Base-by-base conservation (phyloP, 345 rosid species). In the Litchi chinensis region DNA sequence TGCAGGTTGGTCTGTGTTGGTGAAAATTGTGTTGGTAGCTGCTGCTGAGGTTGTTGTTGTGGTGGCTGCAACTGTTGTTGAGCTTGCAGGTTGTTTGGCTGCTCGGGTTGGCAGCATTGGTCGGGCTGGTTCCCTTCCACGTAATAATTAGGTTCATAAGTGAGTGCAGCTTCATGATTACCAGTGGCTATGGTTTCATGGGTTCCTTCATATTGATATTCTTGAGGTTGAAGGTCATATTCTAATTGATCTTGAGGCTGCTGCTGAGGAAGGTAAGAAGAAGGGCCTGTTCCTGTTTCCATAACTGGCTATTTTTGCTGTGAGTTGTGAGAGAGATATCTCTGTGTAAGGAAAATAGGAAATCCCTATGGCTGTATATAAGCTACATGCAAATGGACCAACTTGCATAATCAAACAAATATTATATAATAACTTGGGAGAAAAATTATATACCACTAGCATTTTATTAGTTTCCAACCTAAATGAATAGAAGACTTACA, bases 251-350 rank as follows among this genome's bases (percentile, higher is more conserved):
- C 15, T 52, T 26, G 75, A 18, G 73, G 60, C 54, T 73, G 52
- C 59, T 65, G 59, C 6, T 15, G 59, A 54, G 65, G 28, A 21
- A 22, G 26, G 28, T n/a, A 10, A 37, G 6, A 40, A 59, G 79
- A 69, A 75, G 75, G 67, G 66, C 43, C 37, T n/a, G 77, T 70
- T 39, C 72, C 81, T 26, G 78, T 78, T 7, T 76, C 84, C 81
- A 82, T 77, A 50, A 10, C 12, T 26, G 3, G 52, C 37, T 68
- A 18, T 63, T 54, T 13, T 32, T 26, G 10, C 19, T 9, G 19
- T 15, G 26, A 7, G 12, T 60, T 21, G 28, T n/a, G 52, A 57
- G 5, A 32, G 16, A 26, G 28, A 26, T 0, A 57, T 16, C 16
- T 48, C 41, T 21, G 8, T 46, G 50, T n/a, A n/a, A n/a, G n/a